Percentiles rank a stretch among this genome's conserved stretches.
Conservation (phyloP, 805 yeast species). For the Wickerhamiella lipophila region DNA sequence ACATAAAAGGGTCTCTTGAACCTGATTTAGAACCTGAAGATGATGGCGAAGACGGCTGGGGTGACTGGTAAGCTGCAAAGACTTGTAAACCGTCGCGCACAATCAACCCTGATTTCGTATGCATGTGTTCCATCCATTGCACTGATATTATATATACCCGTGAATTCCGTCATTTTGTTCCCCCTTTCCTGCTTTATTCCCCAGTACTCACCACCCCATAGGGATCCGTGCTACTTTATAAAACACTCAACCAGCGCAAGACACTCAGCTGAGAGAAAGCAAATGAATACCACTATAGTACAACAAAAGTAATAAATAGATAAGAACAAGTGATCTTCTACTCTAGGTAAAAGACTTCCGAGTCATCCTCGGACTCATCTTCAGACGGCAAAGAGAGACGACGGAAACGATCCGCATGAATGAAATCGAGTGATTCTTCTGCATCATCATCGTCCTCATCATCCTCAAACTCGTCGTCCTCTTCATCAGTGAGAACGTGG, state of each 20-base stretch:
- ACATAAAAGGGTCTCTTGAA: not conserved
- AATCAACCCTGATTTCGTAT: not conserved
- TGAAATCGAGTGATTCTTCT: not conserved
- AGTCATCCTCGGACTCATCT: slow-evolving; percentile 3
- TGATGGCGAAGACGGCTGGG: slow-evolving; percentile 11
- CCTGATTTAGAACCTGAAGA: slow-evolving; percentile 9
- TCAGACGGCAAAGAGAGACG: slow-evolving; percentile 1
- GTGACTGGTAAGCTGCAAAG: slow-evolving; percentile 8
- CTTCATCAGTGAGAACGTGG: not conserved
- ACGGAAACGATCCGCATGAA: slow-evolving; percentile 10
- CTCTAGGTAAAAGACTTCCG: slow-evolving; percentile 8
- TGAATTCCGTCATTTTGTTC: no score
- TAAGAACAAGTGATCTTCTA: not conserved
- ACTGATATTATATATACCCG: no score
- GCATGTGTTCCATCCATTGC: no score
- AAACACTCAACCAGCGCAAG: no score
- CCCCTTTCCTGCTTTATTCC: no score
- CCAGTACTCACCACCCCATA: no score
- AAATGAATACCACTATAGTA: slow-evolving; percentile 3
- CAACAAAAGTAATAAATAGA: slow-evolving; percentile 1
- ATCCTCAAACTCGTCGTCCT: slow-evolving; percentile 4
- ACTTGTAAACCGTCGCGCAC: not conserved
- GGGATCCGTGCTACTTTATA: no score
- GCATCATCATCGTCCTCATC: slow-evolving; percentile 10
- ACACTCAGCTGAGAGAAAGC: not conserved